Base-by-base conservation (phyloP, 2,329 filamentous ascomycete genomes). In the Clonostachys chloroleuca region DNA sequence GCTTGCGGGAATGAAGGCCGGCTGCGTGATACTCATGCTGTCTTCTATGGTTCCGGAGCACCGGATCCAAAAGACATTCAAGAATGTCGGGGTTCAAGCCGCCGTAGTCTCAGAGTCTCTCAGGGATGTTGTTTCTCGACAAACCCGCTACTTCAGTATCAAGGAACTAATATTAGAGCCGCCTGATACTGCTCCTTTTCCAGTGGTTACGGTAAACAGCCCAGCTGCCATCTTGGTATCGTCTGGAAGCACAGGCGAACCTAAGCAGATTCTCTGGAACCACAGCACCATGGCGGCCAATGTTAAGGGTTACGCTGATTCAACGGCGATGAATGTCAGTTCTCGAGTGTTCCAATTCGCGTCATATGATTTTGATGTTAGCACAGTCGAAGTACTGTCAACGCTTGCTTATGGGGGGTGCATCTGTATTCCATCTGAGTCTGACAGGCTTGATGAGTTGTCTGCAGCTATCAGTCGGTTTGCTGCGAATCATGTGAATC, bases 271-370 rank as follows among this genome's bases (percentile, higher is more conserved):
- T 9, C 42, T 49, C 24, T 33, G 45, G 33, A 42, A 49, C 17
- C 49, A 51, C 41, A 43, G 44, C 18, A 36, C 47, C 6, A 42
- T 47, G 12, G 43, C 36, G 66, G 41, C 65, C 3, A 57, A 67
- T 4, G 62, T 64, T 6, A 66, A 75, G 20, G 66, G 69, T 20
- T 73, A 75, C 53, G 62, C 59, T 5, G 52, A 62, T 2, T 61
- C 63, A 24, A 71, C 16, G 33, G 45, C 30, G 16, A 42, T 46
- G 5, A 16, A 35, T 4, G 24, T 39, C 24, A 30, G 39, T n/a
- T 16, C 71, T 1, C 65, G 70, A 9, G 68, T 73, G 36, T 69
- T 75, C 43, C 68, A 75, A 51, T 76, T 75, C 46, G 68, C 70
- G 3, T 73, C 49, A 33, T 47, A 53, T 37, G 47, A 43, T 2